Evolutionary conservation across 805 yeast species (phyloP).

Genomic region (Alloascoidea hylecoeti): DNA sequence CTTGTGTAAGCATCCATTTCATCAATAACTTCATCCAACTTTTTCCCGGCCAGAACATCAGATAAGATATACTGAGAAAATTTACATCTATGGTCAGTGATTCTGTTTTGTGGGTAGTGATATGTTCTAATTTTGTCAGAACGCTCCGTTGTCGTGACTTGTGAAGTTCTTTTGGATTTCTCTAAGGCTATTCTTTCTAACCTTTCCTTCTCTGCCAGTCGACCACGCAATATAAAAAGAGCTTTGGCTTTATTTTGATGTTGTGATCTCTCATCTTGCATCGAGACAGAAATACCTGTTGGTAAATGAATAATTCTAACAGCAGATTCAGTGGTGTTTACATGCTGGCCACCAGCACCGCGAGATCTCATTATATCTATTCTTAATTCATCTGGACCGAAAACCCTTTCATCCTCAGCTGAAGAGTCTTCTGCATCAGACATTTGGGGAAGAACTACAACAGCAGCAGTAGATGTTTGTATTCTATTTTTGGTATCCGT

Average conservation of each 20-base stretch:
- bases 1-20: slow-evolving; percentile 32
- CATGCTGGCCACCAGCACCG: slow-evolving; percentile 98
- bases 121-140: slow-evolving; percentile 91
- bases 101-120: slow-evolving; percentile 82
- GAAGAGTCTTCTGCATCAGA: slow-evolving; percentile 34
- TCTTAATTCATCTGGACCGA: slow-evolving; percentile 77
- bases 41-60: slow-evolving; percentile 47
- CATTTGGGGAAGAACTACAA: slow-evolving; percentile 79
- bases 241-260: slow-evolving; percentile 92
- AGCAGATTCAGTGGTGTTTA: slow-evolving; percentile 93
- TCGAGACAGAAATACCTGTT: slow-evolving; percentile 75
- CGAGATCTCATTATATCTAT: slow-evolving; percentile 96
- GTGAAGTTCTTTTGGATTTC: slow-evolving; percentile 55
- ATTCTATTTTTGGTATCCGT: slow-evolving; percentile 91
- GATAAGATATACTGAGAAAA: slow-evolving; percentile 62
- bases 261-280: slow-evolving; percentile 93
- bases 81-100: slow-evolving; percentile 90
- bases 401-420: slow-evolving; percentile 45
- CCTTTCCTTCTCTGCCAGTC: slow-evolving; percentile 72
- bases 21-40: slow-evolving; percentile 39
- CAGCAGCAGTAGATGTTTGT: slow-evolving; percentile 95
- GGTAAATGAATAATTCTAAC: slow-evolving; percentile 88
- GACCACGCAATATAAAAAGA: slow-evolving; percentile 62
- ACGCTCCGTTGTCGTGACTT: slow-evolving; percentile 80
- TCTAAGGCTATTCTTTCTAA: slow-evolving; percentile 51